Evolutionary conservation across 1,284 basidiomycete genomes (phyloP).

Genomic region (Pyrrhoderma lamaoense): DNA sequence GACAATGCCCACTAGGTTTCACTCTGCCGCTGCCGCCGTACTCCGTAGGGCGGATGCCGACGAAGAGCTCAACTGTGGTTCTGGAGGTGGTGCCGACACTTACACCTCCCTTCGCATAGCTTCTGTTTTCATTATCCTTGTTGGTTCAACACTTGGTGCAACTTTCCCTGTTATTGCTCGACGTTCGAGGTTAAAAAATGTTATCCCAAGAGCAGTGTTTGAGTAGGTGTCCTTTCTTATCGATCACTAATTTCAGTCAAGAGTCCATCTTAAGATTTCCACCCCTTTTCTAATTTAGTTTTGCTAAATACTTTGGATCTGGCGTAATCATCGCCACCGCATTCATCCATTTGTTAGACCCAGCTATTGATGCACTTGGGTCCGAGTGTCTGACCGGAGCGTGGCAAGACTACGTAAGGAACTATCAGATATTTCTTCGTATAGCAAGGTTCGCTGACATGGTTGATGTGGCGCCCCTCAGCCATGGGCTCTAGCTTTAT

Average conservation of each 20-base stretch:
- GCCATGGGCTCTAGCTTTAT: constrained; percentile 77
- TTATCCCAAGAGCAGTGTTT: constrained; percentile 57
- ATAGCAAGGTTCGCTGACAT: constrained; percentile 6
- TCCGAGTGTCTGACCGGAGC: constrained; percentile 64
- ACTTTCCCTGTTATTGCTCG: constrained; percentile 78
- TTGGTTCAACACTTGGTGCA: constrained; percentile 61
- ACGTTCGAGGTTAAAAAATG: constrained; percentile 46
- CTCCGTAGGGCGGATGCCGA: constrained; percentile 20
- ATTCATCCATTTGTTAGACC: constrained; percentile 80
- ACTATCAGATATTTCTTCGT: constrained; percentile 20
- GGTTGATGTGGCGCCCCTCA: constrained; percentile 25
- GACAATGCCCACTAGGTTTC: constrained; percentile 8
- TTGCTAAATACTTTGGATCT: constrained; percentile 94
- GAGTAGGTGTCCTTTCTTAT: constrained; percentile 47
- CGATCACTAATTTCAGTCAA: not conserved
- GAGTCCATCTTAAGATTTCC: constrained; percentile 17
- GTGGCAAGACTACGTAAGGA: constrained; percentile 70
- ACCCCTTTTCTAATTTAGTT: constrained; percentile 43
- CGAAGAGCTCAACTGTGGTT: constrained; percentile 23
- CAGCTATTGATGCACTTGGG: constrained; percentile 65
- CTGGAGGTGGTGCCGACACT: constrained; percentile 32
- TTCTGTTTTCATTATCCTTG: constrained; percentile 83
- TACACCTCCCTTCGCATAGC: constrained; percentile 60
- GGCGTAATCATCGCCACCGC: constrained; percentile 92
- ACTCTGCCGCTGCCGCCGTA: not conserved